Percentiles rank a stretch among this genome's conserved stretches.
Evolutionary conservation across 2,329 filamentous ascomycete species (phyloP).

Genomic region (Neofusicoccum cordaticola): DNA sequence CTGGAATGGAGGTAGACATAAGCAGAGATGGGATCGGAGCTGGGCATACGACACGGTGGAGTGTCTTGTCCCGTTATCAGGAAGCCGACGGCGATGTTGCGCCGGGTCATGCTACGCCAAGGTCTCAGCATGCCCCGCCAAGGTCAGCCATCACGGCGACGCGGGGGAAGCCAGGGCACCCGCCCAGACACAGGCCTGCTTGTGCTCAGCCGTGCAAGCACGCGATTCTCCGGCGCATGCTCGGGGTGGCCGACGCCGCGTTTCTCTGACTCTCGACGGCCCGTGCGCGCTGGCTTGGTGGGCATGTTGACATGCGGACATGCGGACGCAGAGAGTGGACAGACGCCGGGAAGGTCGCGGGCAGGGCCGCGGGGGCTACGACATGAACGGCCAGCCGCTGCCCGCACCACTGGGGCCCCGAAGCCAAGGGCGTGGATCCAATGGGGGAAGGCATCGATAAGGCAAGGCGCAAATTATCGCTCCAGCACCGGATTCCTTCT

Average conservation of each 20-base stretch:
- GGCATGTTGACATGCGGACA: not conserved
- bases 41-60: not conserved
- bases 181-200: not conserved
- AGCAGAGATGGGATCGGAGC: not conserved
- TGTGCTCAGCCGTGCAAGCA: not conserved
- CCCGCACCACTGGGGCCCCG: constrained; percentile 3
- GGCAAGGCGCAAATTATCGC: constrained; percentile 6
- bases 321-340: not conserved
- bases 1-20: not conserved
- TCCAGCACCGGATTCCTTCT: constrained; percentile 1
- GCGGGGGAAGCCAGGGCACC: not conserved
- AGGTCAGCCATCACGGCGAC: not conserved
- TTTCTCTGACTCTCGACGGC: not conserved
- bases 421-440: constrained; percentile 1
- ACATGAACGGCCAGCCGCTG: not conserved
- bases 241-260: not conserved
- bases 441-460: not conserved
- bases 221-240: not conserved
- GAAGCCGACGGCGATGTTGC: not conserved
- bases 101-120: constrained; percentile 1
- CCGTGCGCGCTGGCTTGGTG: not conserved
- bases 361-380: not conserved
- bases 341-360: not conserved
- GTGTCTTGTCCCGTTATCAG: not conserved
- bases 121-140: constrained; percentile 1